phyloP scores from a whole-genome alignment of 1,139 yeast genomes.

The Insectozyma bohioensis region DNA sequence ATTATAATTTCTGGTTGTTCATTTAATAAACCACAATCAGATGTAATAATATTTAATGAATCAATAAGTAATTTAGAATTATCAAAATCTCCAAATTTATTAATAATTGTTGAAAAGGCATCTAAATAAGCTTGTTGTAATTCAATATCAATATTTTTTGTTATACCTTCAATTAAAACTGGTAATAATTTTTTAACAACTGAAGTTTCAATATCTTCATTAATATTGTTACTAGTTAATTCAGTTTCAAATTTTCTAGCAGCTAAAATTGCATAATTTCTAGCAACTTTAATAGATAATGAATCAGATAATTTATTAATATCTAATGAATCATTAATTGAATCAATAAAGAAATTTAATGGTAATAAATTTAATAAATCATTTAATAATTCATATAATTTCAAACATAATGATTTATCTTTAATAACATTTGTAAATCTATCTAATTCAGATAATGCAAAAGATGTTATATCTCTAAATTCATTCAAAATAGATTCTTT shows the following conservation, averaged over 20 bases:
- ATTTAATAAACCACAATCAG: conserved; percentile 53
- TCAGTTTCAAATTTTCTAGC: conserved; percentile 70
- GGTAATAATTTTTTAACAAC: conserved; percentile 47
- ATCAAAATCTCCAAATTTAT: conserved; percentile 38
- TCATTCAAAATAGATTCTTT: conserved; percentile 32
- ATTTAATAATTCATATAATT: conserved; percentile 51
- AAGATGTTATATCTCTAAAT: conserved; percentile 46
- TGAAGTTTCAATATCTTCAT: conserved; percentile 41
- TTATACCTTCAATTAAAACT: conserved; percentile 46
- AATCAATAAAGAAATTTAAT: conserved; percentile 64
- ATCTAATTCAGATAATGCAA: conserved; percentile 39
- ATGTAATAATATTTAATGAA: conserved; percentile 52
- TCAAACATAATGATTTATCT: conserved; percentile 21
- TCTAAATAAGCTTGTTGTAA: conserved; percentile 71
- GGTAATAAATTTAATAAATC: conserved; percentile 72
- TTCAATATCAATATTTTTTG: conserved; percentile 39
- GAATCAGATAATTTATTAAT: conserved; percentile 40
- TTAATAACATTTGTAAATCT: conserved; percentile 21
- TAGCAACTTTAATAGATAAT: conserved; percentile 39
- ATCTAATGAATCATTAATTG: conserved; percentile 58
- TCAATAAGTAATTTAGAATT: conserved; percentile 49
- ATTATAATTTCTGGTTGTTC: conserved; percentile 63
- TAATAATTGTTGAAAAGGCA: conserved; percentile 60
- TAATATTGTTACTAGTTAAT: conserved; percentile 38
- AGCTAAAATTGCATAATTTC: conserved; percentile 59